phyloP scores from a whole-genome alignment of 768 basidiomycete species.

The Lentinula boryana region DNA sequence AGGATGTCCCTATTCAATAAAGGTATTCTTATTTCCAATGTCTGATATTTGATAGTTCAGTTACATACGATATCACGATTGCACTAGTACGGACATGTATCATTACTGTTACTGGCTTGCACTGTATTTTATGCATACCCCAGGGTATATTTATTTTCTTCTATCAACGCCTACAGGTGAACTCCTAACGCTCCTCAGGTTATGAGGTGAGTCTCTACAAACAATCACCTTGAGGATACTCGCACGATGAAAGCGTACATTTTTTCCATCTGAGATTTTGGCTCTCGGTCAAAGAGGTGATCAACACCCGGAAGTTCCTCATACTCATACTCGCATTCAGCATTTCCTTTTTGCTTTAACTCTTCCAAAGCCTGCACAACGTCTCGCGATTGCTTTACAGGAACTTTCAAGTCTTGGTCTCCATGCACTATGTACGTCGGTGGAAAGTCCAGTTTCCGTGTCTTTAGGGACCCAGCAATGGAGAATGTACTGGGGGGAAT shows the following conservation, averaged over 20 bases:
- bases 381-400: constrained; percentile 25
- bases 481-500: constrained; percentile 23
- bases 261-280: constrained; percentile 24
- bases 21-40: neutral
- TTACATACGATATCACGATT: neutral
- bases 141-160: too few relatives aligned
- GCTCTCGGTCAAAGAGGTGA: constrained; percentile 28
- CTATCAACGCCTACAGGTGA: too few relatives aligned
- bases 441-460: constrained; percentile 18
- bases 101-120: neutral
- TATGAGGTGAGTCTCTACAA: too few relatives aligned
- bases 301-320: constrained; percentile 26
- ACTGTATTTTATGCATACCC: neutral
- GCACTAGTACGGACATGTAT: neutral
- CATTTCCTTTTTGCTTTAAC: constrained; percentile 2
- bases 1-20: neutral
- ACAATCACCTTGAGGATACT: constrained; percentile 5
- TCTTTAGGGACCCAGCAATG: constrained; percentile 20
- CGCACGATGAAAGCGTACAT: constrained; percentile 25
- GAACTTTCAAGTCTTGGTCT: constrained; percentile 27
- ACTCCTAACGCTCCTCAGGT: too few relatives aligned
- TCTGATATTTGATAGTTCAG: neutral
- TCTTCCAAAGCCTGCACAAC: constrained; percentile 23
- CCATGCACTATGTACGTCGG: constrained; percentile 32
- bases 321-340: constrained; percentile 19